Percentiles rank a stretch among this genome's conserved stretches.
Conservation (phyloP, 164 flowering plant genomes). For the Stephania cephalantha region DNA sequence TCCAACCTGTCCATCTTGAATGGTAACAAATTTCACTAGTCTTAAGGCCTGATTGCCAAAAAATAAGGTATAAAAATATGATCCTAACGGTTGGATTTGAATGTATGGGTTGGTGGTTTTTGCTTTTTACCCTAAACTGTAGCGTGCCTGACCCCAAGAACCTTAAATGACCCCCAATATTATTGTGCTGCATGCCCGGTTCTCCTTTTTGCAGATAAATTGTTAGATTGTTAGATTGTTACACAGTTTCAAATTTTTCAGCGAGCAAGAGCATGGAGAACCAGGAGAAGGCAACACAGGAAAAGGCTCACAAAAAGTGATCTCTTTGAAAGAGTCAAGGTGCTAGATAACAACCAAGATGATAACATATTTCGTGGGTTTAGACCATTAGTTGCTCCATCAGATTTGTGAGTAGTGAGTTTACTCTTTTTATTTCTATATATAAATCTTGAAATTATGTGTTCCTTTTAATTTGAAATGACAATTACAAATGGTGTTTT, state of each 20-base stretch:
- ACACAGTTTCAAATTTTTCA: too few relatives aligned
- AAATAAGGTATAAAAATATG: too few relatives aligned
- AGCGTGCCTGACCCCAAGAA: too few relatives aligned
- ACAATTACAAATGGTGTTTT: background rate
- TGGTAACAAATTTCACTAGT: too few relatives aligned
- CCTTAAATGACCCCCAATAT: too few relatives aligned
- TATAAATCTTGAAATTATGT: background rate
- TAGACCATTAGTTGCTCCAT: conserved; percentile 45
- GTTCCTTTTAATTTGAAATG: background rate
- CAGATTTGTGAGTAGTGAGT: conserved; percentile 51
- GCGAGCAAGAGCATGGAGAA: conserved; percentile 4
- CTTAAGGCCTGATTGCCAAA: too few relatives aligned
- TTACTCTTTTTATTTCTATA: background rate
- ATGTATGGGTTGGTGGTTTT: too few relatives aligned
- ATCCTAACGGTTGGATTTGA: too few relatives aligned
- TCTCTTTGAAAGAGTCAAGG: conserved; percentile 48
- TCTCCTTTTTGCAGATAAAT: too few relatives aligned
- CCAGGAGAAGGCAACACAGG: conserved; percentile 30
- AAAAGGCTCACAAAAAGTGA: conserved; percentile 53
- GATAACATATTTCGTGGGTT: conserved; percentile 54
- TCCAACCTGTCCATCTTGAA: too few relatives aligned
- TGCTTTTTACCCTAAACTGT: too few relatives aligned
- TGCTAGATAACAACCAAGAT: conserved; percentile 35
- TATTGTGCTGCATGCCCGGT: too few relatives aligned
- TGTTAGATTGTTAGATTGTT: background rate